These are phyloP conservation scores for Celoporthe dispersa DNA, from an alignment of 2,329 filamentous ascomycete genomes.

Conservation along the genomic window DNA sequence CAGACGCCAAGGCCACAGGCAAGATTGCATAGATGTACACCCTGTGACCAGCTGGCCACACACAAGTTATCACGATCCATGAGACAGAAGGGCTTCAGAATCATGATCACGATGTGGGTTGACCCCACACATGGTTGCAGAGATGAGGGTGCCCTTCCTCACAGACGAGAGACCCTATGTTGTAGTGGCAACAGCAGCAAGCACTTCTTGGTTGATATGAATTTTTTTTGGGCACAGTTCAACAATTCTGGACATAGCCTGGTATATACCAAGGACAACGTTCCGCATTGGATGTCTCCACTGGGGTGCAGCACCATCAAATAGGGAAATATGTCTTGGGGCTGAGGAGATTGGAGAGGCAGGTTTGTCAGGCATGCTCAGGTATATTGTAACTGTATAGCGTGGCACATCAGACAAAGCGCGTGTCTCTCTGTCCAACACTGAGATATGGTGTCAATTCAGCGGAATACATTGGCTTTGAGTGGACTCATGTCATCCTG, in stretches of 20 bases:
- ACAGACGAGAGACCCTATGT: constrained; percentile 4
- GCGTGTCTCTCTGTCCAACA: neutral
- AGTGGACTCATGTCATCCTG: no score
- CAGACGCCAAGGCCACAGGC: constrained; percentile 75
- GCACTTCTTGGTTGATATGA: constrained; percentile 21
- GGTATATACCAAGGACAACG: constrained; percentile 13
- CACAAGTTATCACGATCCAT: constrained; percentile 1
- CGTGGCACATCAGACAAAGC: neutral
- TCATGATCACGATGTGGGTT: constrained; percentile 22
- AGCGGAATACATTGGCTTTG: neutral
- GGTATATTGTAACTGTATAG: neutral
- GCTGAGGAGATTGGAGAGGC: neutral
- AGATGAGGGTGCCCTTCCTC: constrained; percentile 6
- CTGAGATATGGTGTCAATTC: no score
- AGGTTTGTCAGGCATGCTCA: neutral
- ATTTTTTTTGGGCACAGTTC: constrained; percentile 10
- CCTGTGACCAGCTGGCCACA: neutral
- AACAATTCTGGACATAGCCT: constrained; percentile 22
- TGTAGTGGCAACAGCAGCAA: constrained; percentile 13
- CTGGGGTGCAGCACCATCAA: neutral
- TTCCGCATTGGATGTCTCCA: neutral
- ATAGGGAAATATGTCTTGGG: neutral
- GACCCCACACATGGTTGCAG: constrained; percentile 18
- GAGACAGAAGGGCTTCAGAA: constrained; percentile 6
- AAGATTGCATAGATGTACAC: constrained; percentile 58